Conservation (phyloP, 176 grass and related monocot genomes). For the Oryza officinalis region DNA sequence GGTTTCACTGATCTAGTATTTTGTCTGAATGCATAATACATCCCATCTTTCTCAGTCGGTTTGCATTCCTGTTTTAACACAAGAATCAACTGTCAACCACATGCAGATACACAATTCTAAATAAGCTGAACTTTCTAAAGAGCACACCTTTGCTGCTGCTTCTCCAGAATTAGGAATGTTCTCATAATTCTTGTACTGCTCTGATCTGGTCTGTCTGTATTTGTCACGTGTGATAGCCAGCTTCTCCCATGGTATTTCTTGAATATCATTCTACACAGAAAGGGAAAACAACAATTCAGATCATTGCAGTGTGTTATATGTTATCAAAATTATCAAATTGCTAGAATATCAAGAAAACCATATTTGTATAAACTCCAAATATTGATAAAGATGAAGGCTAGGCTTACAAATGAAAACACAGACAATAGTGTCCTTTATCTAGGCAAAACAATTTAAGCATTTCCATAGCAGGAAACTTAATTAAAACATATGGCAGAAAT, state of each 20-base stretch:
- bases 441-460: slow-evolving; percentile 16
- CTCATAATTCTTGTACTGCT: slow-evolving; percentile 99
- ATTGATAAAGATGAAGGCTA: not conserved
- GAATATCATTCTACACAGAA: slow-evolving; percentile 62
- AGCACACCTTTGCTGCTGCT: slow-evolving; percentile 70
- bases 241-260: slow-evolving; percentile 91
- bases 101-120: not conserved
- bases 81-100: slow-evolving; percentile 31
- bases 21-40: slow-evolving; percentile 75
- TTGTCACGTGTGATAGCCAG: slow-evolving; percentile 74
- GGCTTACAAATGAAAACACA: not conserved
- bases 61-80: slow-evolving; percentile 66
- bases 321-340: not conserved
- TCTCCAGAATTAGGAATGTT: slow-evolving; percentile 79
- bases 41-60: slow-evolving; percentile 63
- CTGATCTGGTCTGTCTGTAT: slow-evolving; percentile 85
- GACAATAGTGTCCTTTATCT: slow-evolving; percentile 6
- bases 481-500: not conserved
- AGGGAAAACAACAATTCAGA: slow-evolving; percentile 26
- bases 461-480: not conserved
- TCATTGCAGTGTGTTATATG: not conserved
- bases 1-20: slow-evolving; percentile 96
- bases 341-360: not conserved
- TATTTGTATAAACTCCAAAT: slow-evolving; percentile 15
- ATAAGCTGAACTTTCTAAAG: slow-evolving; percentile 4